A percentile compares a stretch with the other conserved stretches of the same genome.
phyloP scores from a whole-genome alignment of 2,329 filamentous ascomycete species.

The Fusarium agapanthi region DNA sequence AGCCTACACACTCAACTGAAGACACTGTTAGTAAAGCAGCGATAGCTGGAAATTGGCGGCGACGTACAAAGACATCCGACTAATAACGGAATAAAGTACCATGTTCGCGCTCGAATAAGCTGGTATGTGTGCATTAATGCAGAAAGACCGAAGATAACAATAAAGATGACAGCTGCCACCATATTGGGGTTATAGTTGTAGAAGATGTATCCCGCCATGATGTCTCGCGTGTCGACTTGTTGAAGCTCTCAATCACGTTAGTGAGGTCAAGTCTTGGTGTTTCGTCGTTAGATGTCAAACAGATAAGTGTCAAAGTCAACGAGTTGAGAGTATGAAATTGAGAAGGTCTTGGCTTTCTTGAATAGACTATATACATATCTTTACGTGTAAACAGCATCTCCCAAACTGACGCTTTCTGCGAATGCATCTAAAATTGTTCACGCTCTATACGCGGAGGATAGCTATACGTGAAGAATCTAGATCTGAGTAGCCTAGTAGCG shows the following conservation, averaged over 20 bases:
- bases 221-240: background rate
- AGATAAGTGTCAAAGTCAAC: background rate
- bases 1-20: slow-evolving; percentile 47
- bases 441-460: slow-evolving; percentile 24
- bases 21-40: background rate
- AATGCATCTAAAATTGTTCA: background rate
- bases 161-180: slow-evolving; percentile 53
- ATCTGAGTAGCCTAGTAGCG: background rate
- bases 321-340: background rate
- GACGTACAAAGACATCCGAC: slow-evolving; percentile 61
- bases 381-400: slow-evolving; percentile 1
- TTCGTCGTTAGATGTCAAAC: background rate
- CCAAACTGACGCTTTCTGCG: background rate
- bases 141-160: slow-evolving; percentile 51
- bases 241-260: background rate
- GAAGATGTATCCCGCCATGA: slow-evolving; percentile 36
- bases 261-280: background rate
- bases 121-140: slow-evolving; percentile 52
- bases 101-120: slow-evolving; percentile 53
- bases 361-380: slow-evolving; percentile 25
- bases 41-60: no score
- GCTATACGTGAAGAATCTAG: slow-evolving; percentile 4
- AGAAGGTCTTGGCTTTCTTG: background rate
- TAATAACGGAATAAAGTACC: slow-evolving; percentile 62
- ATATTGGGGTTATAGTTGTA: slow-evolving; percentile 61